Base-by-base conservation (phyloP, 2,329 filamentous ascomycete species). In the Endocalyx cinctus region DNA sequence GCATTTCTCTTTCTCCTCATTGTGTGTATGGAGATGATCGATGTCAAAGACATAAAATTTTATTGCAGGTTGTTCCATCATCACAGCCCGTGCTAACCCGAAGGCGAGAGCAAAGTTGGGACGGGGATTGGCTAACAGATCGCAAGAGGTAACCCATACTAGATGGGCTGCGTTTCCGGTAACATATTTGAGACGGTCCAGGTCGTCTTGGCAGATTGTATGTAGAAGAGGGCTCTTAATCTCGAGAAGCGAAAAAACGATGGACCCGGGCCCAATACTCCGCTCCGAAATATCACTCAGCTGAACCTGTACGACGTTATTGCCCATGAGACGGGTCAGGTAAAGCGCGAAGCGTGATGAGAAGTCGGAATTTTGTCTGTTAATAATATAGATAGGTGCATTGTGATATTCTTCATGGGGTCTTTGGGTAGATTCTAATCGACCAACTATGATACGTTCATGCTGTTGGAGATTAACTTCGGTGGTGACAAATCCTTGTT, bases 21-120 rank as follows among this genome's bases (percentile, higher is more conserved):
- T 11, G 13, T 23, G 11, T 29, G 29, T 12, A 17, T 16, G 12
- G 23, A 22, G 10, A 12, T 16, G 11, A 4, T 33, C 35, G 12
- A 47, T 10, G 13, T 47, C 44, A 2, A 47, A 2, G 12, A 47
- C 27, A 2, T 15, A 19, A 6, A 16, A 47, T 3, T 32, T 19
- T 3, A 37, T 13, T 2, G 38, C 8, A 1, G 45, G 45, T 16
- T 47, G 45, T 19, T 47, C 45, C 3, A 47, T 15, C 42, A 40
- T 46, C 2, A 47, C 14, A 4, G 42, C 40, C 5, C 45, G 45
- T 2, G 42, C 43, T 1, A 45, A 27, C 2, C 45, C 45, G 11
- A 12, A 28, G 3, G 36, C 27, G 1, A 48, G 38, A 0, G 44
- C 40, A 3, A 47, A 15, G 17, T 37, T 25, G 0, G 43, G 42